Evolutionary conservation across 805 yeast genomes (phyloP).

Genomic region (Hanseniaspora taiwanica): DNA sequence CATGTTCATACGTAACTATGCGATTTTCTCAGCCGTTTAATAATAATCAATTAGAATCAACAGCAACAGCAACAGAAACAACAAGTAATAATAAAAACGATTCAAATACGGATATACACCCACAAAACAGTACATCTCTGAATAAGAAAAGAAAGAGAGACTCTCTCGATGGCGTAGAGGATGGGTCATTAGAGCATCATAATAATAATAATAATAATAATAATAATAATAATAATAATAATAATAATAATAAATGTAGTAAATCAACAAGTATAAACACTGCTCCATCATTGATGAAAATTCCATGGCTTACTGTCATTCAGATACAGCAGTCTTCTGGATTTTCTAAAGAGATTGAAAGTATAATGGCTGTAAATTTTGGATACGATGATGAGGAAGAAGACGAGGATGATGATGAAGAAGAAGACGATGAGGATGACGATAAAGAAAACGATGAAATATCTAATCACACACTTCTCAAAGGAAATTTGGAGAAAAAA

Average conservation of each 20-base stretch:
- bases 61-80: background rate
- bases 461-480: constrained; percentile 1
- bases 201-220: no score
- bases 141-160: background rate
- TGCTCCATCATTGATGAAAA: constrained; percentile 16
- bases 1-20: constrained; percentile 16
- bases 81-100: constrained; percentile 1
- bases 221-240: no score
- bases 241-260: no score
- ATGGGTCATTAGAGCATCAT: no score
- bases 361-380: constrained; percentile 19
- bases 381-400: constrained; percentile 23
- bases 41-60: background rate
- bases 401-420: constrained; percentile 9
- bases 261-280: no score
- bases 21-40: constrained; percentile 7
- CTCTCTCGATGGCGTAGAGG: no score
- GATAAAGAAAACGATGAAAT: constrained; percentile 4
- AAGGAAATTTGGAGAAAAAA: background rate
- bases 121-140: constrained; percentile 1
- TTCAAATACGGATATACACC: background rate
- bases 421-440: constrained; percentile 5
- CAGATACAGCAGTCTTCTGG: constrained; percentile 10
- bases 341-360: constrained; percentile 20
- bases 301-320: constrained; percentile 17